phyloP scores from a whole-genome alignment of 306 rosid genomes.

The Cotoneaster glaucophyllus region DNA sequence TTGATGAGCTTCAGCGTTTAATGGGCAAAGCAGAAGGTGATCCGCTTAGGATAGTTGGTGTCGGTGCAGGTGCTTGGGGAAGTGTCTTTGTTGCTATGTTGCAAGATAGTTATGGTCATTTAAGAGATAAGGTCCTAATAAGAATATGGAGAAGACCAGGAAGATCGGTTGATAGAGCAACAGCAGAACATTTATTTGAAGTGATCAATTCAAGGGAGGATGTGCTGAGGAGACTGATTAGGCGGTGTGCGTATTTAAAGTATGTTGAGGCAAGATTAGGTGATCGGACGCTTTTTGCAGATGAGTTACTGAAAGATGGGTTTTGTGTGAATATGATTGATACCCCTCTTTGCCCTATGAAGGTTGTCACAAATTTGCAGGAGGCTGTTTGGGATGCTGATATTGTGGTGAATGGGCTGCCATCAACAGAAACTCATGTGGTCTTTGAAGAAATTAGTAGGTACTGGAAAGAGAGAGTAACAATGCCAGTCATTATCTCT shows the following conservation, averaged over 20 bases:
- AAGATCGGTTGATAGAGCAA: slow-evolving; percentile 67
- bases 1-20: slow-evolving; percentile 64
- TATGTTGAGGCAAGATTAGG: slow-evolving; percentile 91
- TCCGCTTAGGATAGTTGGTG: slow-evolving; percentile 83
- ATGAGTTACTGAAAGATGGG: slow-evolving; percentile 93
- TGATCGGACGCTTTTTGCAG: slow-evolving; percentile 69
- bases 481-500: slow-evolving; percentile 70
- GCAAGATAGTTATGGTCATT: slow-evolving; percentile 71
- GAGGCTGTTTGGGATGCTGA: slow-evolving; percentile 99
- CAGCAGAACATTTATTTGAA: slow-evolving; percentile 79
- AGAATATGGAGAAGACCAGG: slow-evolving; percentile 92
- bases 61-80: slow-evolving; percentile 99
- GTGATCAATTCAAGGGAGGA: slow-evolving; percentile 93
- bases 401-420: slow-evolving; percentile 80
- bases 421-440: slow-evolving; percentile 70
- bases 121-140: slow-evolving; percentile 62
- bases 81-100: slow-evolving; percentile 86
- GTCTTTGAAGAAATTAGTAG: slow-evolving; percentile 73
- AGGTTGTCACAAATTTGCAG: slow-evolving; percentile 91
- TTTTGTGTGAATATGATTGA: slow-evolving; percentile 92
- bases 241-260: slow-evolving; percentile 89
- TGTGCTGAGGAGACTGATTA: slow-evolving; percentile 78
- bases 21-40: slow-evolving; percentile 78
- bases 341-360: slow-evolving; percentile 86
- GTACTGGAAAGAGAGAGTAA: slow-evolving; percentile 90